Evolutionary conservation across 2,329 filamentous ascomycete species (phyloP), one percentile per base, ranked within the genome.

Genomic region (Cladosporium sp.): DNA sequence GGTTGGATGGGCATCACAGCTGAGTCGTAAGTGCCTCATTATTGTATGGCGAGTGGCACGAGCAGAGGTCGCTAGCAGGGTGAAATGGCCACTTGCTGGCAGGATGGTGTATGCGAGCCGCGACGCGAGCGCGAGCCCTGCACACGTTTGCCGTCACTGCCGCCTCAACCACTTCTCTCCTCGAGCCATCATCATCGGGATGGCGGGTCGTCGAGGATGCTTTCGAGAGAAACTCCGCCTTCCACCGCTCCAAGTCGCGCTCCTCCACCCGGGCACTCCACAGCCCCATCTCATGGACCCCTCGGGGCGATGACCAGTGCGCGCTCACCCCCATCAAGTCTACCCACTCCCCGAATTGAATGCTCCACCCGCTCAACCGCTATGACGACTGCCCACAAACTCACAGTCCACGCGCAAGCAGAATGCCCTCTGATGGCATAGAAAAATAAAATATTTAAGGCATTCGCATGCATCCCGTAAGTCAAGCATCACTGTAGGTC

Each of bases 191-290:
- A 29, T 56, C 16, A 29, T 35, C 21, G 18, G 16, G 14, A n/a
- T 29, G 28, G 52, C 28, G 52, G 52, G 52, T 55, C 52, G 26
- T 29, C 28, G 28, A 31, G 26, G 14, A 33, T 31, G 46, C 29
- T 57, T 33, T 40, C 14, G 31, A 44, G 11, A 56, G 23, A 63
- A 63, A 63, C 50, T 63, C 60, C 60, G 60, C 60, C 50, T 37
- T 56, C 11, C 50, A 29, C 60, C 60, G 56, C 60, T 63, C 49
- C 21, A 23, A 23, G 33, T 44, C 50, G 49, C 35, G 23, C 26
- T 26, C 50, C 60, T 63, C 60, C 60, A 63, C 60, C 29, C 18
- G 23, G 21, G 6, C 31, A 50, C 46, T n/a, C 59, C 46, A 49
- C 40, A 18, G 23, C 50, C 11, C 50, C 50, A 53, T 26, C 49